These are phyloP conservation scores for Cafeteria roenbergensis DNA, from an alignment of 108 stramenopile genomes.

Conservation along the genomic window DNA sequence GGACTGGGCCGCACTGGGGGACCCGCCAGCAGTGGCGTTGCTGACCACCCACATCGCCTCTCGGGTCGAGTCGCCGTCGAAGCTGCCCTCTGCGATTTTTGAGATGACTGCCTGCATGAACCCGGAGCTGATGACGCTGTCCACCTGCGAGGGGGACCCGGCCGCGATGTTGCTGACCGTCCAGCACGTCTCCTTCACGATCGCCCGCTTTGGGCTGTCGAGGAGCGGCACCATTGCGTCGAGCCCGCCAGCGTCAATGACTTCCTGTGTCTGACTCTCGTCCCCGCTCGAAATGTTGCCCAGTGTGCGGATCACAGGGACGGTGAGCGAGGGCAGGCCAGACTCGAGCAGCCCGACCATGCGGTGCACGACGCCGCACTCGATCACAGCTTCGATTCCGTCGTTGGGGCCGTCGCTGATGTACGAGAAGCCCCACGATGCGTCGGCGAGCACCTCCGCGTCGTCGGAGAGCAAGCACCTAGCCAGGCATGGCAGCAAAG, in stretches of 20 bases:
- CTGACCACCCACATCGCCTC: conserved; percentile 96
- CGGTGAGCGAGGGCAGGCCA: conserved; percentile 75
- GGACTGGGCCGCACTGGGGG: too few relatives aligned
- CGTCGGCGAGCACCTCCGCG: conserved; percentile 93
- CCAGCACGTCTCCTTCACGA: conserved; percentile 98
- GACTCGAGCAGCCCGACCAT: conserved; percentile 82
- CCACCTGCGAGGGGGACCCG: conserved; percentile 91
- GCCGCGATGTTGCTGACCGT: conserved; percentile 97
- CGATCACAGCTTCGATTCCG: conserved; percentile 94
- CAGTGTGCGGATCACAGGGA: conserved; percentile 87
- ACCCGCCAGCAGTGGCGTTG: conserved; percentile 93
- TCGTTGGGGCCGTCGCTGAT: conserved; percentile 88
- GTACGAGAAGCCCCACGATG: conserved; percentile 94
- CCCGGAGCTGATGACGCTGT: conserved; percentile 81
- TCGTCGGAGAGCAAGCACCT: conserved; percentile 82
- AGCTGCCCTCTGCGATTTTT: conserved; percentile 70
- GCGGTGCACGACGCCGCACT: conserved; percentile 82
- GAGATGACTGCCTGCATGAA: conserved; percentile 87
- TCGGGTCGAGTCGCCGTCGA: conserved; percentile 95
- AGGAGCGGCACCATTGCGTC: conserved; percentile 78
- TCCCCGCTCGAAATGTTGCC: conserved; percentile 96
- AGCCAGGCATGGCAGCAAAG: conserved; percentile 72
- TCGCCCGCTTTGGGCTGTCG: conserved; percentile 77
- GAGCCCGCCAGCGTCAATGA: conserved; percentile 84
- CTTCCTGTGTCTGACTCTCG: conserved; percentile 81